A percentile compares a stretch with the other conserved stretches of the same genome.
phyloP scores from a whole-genome alignment of 106 monocot genomes.

The Triglochin maritima region DNA sequence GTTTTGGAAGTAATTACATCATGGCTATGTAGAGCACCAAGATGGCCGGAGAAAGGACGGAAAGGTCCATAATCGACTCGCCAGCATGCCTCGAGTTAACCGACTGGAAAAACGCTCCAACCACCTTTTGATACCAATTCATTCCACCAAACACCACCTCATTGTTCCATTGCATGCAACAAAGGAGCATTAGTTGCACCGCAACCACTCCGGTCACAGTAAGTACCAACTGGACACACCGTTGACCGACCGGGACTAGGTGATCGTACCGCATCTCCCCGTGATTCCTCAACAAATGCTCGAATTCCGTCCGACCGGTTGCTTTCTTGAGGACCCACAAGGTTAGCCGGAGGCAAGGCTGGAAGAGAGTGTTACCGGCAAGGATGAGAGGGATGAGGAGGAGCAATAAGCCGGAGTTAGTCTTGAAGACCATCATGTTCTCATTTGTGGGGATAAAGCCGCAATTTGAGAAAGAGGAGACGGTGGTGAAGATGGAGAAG shows the following conservation, averaged over 20 bases:
- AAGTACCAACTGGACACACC: constrained; percentile 2
- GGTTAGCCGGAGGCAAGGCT: constrained; percentile 10
- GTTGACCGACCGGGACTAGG: constrained; percentile 7
- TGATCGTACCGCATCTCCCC: constrained; percentile 2
- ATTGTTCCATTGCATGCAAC: constrained; percentile 46
- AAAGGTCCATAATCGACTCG: constrained; percentile 46
- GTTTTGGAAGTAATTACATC: constrained; percentile 40
- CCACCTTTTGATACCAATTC: constrained; percentile 37
- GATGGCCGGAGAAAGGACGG: constrained; percentile 32
- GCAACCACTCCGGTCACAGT: constrained; percentile 10
- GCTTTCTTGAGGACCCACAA: constrained; percentile 14
- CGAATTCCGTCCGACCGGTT: constrained; percentile 12
- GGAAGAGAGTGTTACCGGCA: constrained; percentile 38
- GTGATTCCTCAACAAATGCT: constrained; percentile 5
- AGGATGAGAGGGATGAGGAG: constrained; percentile 18
- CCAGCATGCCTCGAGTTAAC: constrained; percentile 62
- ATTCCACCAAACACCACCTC: constrained; percentile 26
- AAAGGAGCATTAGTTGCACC: constrained; percentile 7
- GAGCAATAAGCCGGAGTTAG: constrained; percentile 25
- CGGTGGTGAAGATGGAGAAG: constrained; percentile 26
- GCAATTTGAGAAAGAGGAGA: constrained; percentile 20
- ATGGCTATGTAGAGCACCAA: constrained; percentile 49
- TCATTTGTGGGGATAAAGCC: constrained; percentile 53
- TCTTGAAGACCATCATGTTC: constrained; percentile 45
- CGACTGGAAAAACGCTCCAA: constrained; percentile 38